Evolutionary conservation across 371 early-diverging fungal species (phyloP).

Genomic region (Apophysomyces variabilis): DNA sequence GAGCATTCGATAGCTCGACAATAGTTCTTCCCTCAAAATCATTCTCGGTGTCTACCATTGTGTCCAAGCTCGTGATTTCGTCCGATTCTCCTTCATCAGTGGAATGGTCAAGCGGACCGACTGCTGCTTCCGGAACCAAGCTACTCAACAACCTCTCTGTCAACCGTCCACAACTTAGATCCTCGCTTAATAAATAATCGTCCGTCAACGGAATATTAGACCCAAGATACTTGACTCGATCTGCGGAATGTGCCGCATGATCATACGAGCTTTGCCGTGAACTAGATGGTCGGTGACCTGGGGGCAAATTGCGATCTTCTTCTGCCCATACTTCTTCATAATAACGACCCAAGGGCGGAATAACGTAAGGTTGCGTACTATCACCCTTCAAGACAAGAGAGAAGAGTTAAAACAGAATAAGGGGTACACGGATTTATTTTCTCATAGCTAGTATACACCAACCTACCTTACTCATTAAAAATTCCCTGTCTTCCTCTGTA

Average conservation of each 20-base stretch:
- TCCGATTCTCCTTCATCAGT: constrained; percentile 21
- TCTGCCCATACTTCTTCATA: constrained; percentile 85
- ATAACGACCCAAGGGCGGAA: constrained; percentile 79
- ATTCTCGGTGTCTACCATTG: constrained; percentile 15
- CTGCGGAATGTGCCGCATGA: not conserved
- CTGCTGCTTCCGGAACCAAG: constrained; percentile 66
- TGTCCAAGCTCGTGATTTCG: constrained; percentile 30
- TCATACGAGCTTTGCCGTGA: constrained; percentile 1
- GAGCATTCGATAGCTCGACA: constrained; percentile 13
- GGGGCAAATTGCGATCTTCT: constrained; percentile 60
- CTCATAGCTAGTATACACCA: not conserved
- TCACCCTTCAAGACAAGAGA: constrained; percentile 49
- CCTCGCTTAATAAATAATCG: constrained; percentile 32
- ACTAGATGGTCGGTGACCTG: not conserved
- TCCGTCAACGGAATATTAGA: constrained; percentile 2
- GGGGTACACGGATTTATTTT: not conserved
- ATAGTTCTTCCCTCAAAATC: constrained; percentile 22
- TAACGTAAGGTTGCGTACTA: constrained; percentile 67
- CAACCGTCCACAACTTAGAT: constrained; percentile 64
- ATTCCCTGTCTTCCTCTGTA: constrained; percentile 77
- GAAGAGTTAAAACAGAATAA: not conserved
- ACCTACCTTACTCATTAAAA: constrained; percentile 60
- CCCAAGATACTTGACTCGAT: constrained; percentile 9
- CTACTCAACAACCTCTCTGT: constrained; percentile 77
- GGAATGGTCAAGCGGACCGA: constrained; percentile 15